Conservation (phyloP, 2,329 filamentous ascomycete species). For the Xylaria sp. region DNA sequence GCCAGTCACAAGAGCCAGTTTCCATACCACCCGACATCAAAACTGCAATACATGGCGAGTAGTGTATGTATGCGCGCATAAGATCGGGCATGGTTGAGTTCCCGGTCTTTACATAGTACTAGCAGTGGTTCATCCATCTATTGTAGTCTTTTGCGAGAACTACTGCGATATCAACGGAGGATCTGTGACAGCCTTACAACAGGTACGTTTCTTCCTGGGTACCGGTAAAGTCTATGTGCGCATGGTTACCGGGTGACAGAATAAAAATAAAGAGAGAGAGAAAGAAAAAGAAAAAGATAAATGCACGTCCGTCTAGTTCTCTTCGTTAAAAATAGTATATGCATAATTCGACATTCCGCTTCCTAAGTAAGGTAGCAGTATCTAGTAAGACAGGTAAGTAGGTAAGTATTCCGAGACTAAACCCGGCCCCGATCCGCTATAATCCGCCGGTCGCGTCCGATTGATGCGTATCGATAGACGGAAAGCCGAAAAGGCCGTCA, state of each 20-base stretch:
- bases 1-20: constrained; percentile 27
- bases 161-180: neutral
- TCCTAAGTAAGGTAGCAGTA: too few species aligned
- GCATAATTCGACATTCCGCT: too few species aligned
- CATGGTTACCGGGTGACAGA: neutral
- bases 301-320: too few species aligned
- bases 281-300: neutral
- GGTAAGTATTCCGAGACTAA: neutral
- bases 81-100: constrained; percentile 7
- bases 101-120: neutral
- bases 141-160: too few species aligned
- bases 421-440: constrained; percentile 4
- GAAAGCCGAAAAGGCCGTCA: neutral
- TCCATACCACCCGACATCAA: neutral
- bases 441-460: constrained; percentile 1
- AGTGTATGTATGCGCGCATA: neutral
- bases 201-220: neutral
- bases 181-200: neutral
- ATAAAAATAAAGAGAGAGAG: too few species aligned
- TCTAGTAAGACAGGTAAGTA: too few species aligned
- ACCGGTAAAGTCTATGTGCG: too few species aligned
- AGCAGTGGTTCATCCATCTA: neutral
- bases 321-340: too few species aligned
- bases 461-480: too few species aligned
- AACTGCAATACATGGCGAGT: neutral